These are phyloP conservation scores for Saururus chinensis DNA, from an alignment of 164 flowering plant genomes.

Conservation along the genomic window DNA sequence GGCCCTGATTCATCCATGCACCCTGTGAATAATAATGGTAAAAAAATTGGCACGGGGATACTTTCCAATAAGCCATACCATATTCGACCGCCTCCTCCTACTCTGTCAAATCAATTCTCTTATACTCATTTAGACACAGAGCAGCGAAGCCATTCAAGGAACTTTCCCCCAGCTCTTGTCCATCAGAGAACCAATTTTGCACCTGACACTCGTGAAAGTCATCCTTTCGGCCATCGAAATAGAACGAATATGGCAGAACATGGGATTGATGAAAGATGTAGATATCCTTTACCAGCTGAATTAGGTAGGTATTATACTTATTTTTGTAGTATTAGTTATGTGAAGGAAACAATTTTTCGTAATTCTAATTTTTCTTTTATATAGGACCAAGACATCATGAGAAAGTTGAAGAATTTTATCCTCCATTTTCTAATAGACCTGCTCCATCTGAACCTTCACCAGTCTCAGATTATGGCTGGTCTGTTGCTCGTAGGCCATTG, in stretches of 20 bases:
- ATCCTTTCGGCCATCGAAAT: constrained; percentile 35
- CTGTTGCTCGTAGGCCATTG: constrained; percentile 39
- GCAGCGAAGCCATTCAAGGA: constrained; percentile 38
- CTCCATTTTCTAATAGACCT: constrained; percentile 23
- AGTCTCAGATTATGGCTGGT: constrained; percentile 40
- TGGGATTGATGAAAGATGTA: constrained; percentile 44
- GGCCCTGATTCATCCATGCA: constrained; percentile 21
- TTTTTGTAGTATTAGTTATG: background rate
- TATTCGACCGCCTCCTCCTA: constrained; percentile 57
- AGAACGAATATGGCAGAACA: constrained; percentile 34
- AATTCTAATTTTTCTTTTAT: background rate
- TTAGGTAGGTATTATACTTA: constrained; percentile 29
- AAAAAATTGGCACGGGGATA: constrained; percentile 22
- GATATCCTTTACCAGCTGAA: constrained; percentile 34
- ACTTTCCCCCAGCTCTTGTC: constrained; percentile 32
- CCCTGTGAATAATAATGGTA: constrained; percentile 23
- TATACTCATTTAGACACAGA: constrained; percentile 47
- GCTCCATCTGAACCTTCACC: constrained; percentile 37
- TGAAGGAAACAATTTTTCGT: constrained; percentile 2
- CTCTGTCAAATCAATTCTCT: constrained; percentile 71
- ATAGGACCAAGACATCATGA: constrained; percentile 10
- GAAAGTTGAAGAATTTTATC: constrained; percentile 24
- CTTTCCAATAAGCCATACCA: constrained; percentile 37
- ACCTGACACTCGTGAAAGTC: constrained; percentile 31
- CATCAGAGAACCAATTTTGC: constrained; percentile 25